Percentiles rank a stretch among this genome's conserved stretches.
Evolutionary conservation across 1,139 yeast genomes (phyloP).

Genomic region (Saccharomyces hybrid): DNA sequence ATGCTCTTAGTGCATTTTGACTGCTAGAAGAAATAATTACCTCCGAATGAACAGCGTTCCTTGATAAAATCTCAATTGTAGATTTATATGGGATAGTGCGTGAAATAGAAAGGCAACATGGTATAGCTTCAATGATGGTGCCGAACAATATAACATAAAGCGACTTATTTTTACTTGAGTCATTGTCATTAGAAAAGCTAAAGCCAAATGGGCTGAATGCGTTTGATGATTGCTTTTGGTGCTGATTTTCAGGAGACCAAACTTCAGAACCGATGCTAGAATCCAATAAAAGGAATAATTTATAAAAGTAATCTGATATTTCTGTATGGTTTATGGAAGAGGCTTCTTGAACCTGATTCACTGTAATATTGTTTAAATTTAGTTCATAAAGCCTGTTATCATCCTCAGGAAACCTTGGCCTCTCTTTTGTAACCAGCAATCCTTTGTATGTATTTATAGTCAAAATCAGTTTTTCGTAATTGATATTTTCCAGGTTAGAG

Average conservation of each 20-base stretch:
- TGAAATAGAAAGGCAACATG: conserved; percentile 53
- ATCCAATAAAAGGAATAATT: conserved; percentile 54
- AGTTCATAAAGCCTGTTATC: conserved; percentile 37
- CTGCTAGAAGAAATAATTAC: conserved; percentile 55
- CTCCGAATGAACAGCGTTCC: conserved; percentile 68
- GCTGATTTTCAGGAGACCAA: conserved; percentile 29
- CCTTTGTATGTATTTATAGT: conserved; percentile 65
- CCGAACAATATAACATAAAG: conserved; percentile 53
- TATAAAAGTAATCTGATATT: conserved; percentile 55
- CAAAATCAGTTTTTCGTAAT: conserved; percentile 63
- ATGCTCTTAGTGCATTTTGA: conserved; percentile 49
- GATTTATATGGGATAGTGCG: conserved; percentile 50
- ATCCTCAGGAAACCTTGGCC: conserved; percentile 72
- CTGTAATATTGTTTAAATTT: conserved; percentile 27
- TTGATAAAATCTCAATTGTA: conserved; percentile 63
- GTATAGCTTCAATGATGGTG: conserved; percentile 57
- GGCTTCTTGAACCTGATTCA: conserved; percentile 24
- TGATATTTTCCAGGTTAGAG: conserved; percentile 47
- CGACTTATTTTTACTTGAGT: conserved; percentile 18
- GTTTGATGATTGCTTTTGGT: conserved; percentile 28
- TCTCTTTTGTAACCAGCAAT: conserved; percentile 55
- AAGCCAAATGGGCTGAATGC: conserved; percentile 39
- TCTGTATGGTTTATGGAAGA: conserved; percentile 63
- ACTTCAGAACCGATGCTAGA: conserved; percentile 45
- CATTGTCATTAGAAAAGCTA: conserved; percentile 37